Percentiles rank a stretch among this genome's conserved stretches.
Evolutionary conservation across 1,284 basidiomycete genomes (phyloP).

Genomic region (Ganoderma boninense): DNA sequence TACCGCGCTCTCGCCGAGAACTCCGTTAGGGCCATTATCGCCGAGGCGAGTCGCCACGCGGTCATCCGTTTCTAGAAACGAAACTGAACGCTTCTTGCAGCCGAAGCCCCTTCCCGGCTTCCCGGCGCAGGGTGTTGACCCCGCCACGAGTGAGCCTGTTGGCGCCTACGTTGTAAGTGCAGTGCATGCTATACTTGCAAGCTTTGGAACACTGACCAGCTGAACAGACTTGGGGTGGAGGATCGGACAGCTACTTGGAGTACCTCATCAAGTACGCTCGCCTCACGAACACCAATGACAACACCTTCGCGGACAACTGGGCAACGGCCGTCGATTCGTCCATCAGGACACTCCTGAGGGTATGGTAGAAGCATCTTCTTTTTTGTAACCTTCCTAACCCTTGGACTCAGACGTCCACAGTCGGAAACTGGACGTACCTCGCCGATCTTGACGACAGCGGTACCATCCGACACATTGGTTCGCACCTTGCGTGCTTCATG

Average conservation of each 20-base stretch:
- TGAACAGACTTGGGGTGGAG: constrained; percentile 70
- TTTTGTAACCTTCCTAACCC: constrained; percentile 17
- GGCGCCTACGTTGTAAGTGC: constrained; percentile 68
- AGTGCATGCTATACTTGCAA: not conserved
- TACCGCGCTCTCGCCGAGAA: constrained; percentile 63
- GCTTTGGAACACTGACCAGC: not conserved
- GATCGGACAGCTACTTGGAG: constrained; percentile 78
- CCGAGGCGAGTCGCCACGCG: constrained; percentile 32
- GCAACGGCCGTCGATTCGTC: constrained; percentile 74
- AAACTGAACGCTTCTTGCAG: constrained; percentile 36
- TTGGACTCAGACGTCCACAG: constrained; percentile 60
- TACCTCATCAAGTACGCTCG: constrained; percentile 81
- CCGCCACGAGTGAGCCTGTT: constrained; percentile 56
- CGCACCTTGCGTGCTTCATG: constrained; percentile 74
- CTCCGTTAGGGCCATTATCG: constrained; percentile 58
- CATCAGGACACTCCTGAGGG: constrained; percentile 61
- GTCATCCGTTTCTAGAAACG: not conserved
- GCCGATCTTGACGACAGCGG: constrained; percentile 56
- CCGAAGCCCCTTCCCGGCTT: constrained; percentile 52
- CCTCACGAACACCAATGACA: constrained; percentile 68
- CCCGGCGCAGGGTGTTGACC: constrained; percentile 66
- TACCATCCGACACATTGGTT: constrained; percentile 65
- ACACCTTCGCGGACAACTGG: constrained; percentile 71
- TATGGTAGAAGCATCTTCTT: constrained; percentile 38
- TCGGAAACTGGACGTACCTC: constrained; percentile 67